Percentiles rank a stretch among this genome's conserved stretches.
These are phyloP conservation scores for Nemania abortiva DNA, from an alignment of 2,329 filamentous ascomycete species.

Conservation along the genomic window DNA sequence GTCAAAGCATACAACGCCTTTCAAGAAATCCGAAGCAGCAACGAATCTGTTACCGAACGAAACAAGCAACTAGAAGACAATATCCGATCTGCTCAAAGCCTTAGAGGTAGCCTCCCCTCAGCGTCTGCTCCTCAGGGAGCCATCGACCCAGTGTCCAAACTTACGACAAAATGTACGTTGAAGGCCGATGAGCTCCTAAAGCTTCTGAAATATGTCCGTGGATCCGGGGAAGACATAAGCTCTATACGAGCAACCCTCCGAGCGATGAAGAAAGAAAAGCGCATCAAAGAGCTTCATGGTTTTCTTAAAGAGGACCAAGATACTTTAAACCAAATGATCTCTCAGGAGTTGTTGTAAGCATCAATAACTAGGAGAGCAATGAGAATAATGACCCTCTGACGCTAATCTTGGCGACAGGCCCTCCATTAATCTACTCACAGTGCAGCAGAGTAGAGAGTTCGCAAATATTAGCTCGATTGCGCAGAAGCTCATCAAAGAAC, in stretches of 20 bases:
- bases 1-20: slow-evolving; percentile 28
- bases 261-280: neutral
- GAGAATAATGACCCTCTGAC: neutral
- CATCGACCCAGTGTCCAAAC: slow-evolving; percentile 12
- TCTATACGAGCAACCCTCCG: neutral
- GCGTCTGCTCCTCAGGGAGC: neutral
- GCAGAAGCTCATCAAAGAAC: slow-evolving; percentile 13
- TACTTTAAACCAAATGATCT: slow-evolving; percentile 17
- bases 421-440: slow-evolving; percentile 3
- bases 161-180: slow-evolving; percentile 21
- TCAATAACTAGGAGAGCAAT: neutral
- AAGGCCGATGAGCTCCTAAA: slow-evolving; percentile 21
- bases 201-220: slow-evolving; percentile 27
- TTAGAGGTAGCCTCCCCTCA: slow-evolving; percentile 12
- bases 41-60: slow-evolving; percentile 21
- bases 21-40: slow-evolving; percentile 27
- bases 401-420: slow-evolving; percentile 10
- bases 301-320: slow-evolving; percentile 26
- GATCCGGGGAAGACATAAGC: slow-evolving; percentile 3
- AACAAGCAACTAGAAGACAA: slow-evolving; percentile 32
- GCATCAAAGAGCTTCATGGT: slow-evolving; percentile 14
- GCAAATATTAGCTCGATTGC: slow-evolving; percentile 5
- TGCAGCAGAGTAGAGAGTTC: slow-evolving; percentile 24
- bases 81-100: slow-evolving; percentile 9
- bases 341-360: slow-evolving; percentile 21